Percentiles rank a stretch among this genome's conserved stretches.
These are phyloP conservation scores for Amaranthus cruentus DNA, from an alignment of 148 eudicot species.

Conservation along the genomic window DNA sequence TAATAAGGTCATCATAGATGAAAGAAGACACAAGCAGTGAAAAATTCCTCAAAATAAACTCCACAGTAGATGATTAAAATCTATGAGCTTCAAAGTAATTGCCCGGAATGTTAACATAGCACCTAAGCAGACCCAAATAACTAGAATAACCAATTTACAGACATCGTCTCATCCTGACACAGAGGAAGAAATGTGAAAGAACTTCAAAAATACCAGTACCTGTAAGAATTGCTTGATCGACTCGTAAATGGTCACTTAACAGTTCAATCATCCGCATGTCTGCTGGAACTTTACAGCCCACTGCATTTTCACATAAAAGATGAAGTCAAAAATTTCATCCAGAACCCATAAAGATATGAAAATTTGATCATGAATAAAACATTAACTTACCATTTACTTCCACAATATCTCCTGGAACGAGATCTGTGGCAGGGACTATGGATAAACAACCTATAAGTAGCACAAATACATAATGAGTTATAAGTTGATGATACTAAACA, in stretches of 20 bases:
- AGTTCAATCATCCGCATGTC: constrained; percentile 94
- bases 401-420: constrained; percentile 97
- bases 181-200: not conserved
- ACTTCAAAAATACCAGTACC: constrained; percentile 36
- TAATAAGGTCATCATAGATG: not conserved
- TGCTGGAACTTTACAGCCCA: constrained; percentile 98
- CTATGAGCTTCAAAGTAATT: not conserved
- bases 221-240: constrained; percentile 98
- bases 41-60: not conserved
- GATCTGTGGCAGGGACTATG: constrained; percentile 84
- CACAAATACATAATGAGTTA: constrained; percentile 6
- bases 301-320: constrained; percentile 24
- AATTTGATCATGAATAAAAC: not conserved
- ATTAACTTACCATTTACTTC: constrained; percentile 76
- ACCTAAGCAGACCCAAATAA: not conserved
- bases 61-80: not conserved
- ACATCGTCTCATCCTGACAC: not conserved
- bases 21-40: not conserved
- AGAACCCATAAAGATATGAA: not conserved
- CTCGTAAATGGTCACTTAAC: constrained; percentile 86
- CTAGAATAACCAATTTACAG: not conserved
- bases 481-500: not conserved
- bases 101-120: not conserved
- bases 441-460: constrained; percentile 76
- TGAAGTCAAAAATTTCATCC: not conserved